Evolutionary conservation across 768 basidiomycete species (phyloP), one percentile per base, ranked within the genome.

Genomic region (Termitomyces sp.): DNA sequence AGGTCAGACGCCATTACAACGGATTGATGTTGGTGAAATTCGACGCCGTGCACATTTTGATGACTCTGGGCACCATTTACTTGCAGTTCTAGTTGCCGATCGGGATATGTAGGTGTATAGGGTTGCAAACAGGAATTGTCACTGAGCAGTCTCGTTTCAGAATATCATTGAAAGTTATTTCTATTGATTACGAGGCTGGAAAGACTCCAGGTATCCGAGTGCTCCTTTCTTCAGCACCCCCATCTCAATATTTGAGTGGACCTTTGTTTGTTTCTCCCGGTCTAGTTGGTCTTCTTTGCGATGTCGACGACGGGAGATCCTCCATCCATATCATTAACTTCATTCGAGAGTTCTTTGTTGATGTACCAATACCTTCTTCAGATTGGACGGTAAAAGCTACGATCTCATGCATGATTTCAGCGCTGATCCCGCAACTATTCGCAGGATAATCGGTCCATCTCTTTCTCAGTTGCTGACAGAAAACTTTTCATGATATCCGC

Each of bases 221-320:
- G 27, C 18, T 52, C 18, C 26, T 52, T 39, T 40, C 26, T 5
- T 39, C 26, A 36, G 4, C 8, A 13, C 37, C 26, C 4, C 36
- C 26, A 2, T 20, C 51, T 12, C 18, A 27, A 3, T 27, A 52
- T 8, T 0, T 20, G 6, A 7, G 18, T 2, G 51, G 26, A 40
- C 40, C 37, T 26, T 26, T 61, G 22, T 63, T 63, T 42, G 34
- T 61, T 33, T 43, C 36, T 44, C 48, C 57, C 13, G 45, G 49
- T 22, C 18, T 56, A 2, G 50, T 61, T 20, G 62, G 60, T 30
- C 20, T 61, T 16, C 49, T 58, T 32, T 46, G 51, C 20, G 37
- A 20, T 39, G 4, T 5, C 9, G 40, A 40, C 5, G 43, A 60
- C 36, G 30, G 27, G 32, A 30, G 30, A 20, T 40, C 32, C 12